phyloP scores from a whole-genome alignment of 208 protist species.

The Leishmania turanica region DNA sequence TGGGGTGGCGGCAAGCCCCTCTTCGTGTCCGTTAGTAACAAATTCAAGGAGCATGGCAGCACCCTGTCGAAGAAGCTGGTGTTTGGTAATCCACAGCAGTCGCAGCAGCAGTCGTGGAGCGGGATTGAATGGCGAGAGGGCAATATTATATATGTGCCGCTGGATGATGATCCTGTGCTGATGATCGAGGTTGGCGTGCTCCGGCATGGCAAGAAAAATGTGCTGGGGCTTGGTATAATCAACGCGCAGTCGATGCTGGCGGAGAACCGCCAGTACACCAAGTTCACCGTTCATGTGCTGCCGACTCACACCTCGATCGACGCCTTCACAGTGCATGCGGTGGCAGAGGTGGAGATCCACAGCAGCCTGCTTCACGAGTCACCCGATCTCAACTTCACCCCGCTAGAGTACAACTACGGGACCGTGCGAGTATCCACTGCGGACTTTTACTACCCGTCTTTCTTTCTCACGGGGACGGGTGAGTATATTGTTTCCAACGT shows the following conservation, averaged over 20 bases:
- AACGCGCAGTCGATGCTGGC: conserved; percentile 69
- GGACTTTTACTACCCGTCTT: conserved; percentile 87
- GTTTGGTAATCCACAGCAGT: conserved; percentile 36
- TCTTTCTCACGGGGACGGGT: conserved; percentile 65
- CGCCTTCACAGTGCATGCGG: conserved; percentile 68
- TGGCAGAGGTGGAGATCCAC: conserved; percentile 74
- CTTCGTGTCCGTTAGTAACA: conserved; percentile 58
- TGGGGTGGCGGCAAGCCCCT: conserved; percentile 75
- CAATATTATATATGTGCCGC: conserved; percentile 51
- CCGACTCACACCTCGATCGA: conserved; percentile 73
- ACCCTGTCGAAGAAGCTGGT: conserved; percentile 55
- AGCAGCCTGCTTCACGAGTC: conserved; percentile 66
- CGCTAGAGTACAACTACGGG: conserved; percentile 88
- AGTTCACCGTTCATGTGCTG: conserved; percentile 79
- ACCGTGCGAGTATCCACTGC: conserved; percentile 82
- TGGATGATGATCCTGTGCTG: conserved; percentile 65
- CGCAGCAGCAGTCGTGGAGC: conserved; percentile 47
- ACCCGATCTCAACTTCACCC: conserved; percentile 58
- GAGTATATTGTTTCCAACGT: conserved; percentile 89
- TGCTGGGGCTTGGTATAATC: conserved; percentile 70
- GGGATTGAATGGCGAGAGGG: conserved; percentile 47
- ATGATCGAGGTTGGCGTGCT: conserved; percentile 68
- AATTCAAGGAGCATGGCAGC: conserved; percentile 46
- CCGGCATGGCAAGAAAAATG: conserved; percentile 39
- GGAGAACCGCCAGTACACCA: conserved; percentile 72